These are phyloP conservation scores for Clarireedia hainanense DNA, from an alignment of 2,329 filamentous ascomycete genomes.

Conservation along the genomic window DNA sequence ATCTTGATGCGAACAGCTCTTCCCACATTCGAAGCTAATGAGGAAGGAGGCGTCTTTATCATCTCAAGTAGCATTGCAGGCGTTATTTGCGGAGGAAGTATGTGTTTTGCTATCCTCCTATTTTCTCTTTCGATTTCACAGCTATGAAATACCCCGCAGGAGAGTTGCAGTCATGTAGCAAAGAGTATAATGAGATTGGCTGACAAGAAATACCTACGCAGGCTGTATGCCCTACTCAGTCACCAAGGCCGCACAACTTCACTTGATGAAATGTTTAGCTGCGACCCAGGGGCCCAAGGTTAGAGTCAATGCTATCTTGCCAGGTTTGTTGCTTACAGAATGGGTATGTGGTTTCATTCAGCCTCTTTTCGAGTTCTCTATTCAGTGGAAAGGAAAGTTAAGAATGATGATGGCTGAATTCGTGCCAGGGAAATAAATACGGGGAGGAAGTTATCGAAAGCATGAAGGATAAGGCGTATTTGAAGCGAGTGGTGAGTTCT, in stretches of 20 bases:
- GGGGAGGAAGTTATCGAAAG: conserved; percentile 41
- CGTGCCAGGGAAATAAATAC: conserved; percentile 35
- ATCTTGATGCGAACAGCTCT: conserved; percentile 48
- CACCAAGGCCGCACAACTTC: conserved; percentile 42
- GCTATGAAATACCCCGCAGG: too few species aligned
- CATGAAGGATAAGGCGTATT: conserved; percentile 40
- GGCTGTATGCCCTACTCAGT: conserved; percentile 29
- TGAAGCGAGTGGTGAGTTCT: conserved; percentile 47
- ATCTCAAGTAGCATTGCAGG: conserved; percentile 56
- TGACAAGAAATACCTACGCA: not conserved
- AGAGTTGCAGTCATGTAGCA: too few species aligned
- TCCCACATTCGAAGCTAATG: conserved; percentile 51
- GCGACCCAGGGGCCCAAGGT: conserved; percentile 54
- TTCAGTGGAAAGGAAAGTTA: not conserved
- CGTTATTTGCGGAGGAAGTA: conserved; percentile 19
- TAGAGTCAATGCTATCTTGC: conserved; percentile 56
- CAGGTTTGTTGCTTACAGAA: conserved; percentile 57
- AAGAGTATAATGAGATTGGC: not conserved
- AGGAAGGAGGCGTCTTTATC: conserved; percentile 55
- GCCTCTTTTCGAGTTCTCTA: not conserved
- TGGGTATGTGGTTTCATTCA: conserved; percentile 37
- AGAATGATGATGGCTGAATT: not conserved
- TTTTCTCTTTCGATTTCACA: not conserved
- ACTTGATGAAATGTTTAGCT: conserved; percentile 58
- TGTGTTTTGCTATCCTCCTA: not conserved